A percentile compares a stretch with the other conserved stretches of the same genome.
Evolutionary conservation across 2,329 filamentous ascomycete species (phyloP).

Genomic region (Phialemoniopsis sp.): DNA sequence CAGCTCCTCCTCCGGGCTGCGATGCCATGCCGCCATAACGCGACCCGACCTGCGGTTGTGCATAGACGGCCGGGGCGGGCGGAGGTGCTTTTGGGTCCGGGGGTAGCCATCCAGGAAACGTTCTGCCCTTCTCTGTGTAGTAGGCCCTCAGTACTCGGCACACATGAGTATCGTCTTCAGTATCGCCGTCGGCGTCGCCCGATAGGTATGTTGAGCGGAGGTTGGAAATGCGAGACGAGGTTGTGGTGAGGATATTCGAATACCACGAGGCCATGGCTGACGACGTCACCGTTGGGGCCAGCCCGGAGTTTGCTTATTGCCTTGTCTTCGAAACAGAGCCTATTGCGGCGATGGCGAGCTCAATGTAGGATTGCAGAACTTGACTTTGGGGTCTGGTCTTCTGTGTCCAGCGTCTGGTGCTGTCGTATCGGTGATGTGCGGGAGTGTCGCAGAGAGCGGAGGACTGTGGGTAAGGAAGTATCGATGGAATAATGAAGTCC

Average conservation of each 20-base stretch:
- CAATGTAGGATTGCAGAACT: too few relatives aligned
- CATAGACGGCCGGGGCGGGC: constrained; percentile 47
- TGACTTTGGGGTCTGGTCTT: constrained; percentile 4
- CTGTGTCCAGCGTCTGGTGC: too few relatives aligned
- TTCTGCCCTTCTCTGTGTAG: constrained; percentile 82
- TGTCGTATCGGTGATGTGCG: too few relatives aligned
- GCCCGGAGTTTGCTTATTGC: too few relatives aligned
- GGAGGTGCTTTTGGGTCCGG: constrained; percentile 77
- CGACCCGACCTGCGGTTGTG: constrained; percentile 44
- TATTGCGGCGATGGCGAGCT: too few relatives aligned
- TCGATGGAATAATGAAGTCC: too few relatives aligned
- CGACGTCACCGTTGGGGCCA: background rate
- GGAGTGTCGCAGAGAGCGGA: too few relatives aligned
- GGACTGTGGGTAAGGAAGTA: too few relatives aligned
- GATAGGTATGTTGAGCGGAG: constrained; percentile 66
- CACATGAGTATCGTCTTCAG: constrained; percentile 89
- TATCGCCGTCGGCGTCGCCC: constrained; percentile 64
- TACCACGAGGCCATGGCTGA: constrained; percentile 73
- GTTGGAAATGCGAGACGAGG: constrained; percentile 61
- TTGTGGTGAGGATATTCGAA: constrained; percentile 65
- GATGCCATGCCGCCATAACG: constrained; percentile 46
- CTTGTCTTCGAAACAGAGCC: too few relatives aligned
- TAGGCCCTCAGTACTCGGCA: constrained; percentile 89
- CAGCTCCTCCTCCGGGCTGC: constrained; percentile 10
- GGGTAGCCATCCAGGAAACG: constrained; percentile 83